A percentile compares a stretch with the other conserved stretches of the same genome.
These are phyloP conservation scores for Colletotrichum plurivorum DNA, from an alignment of 2,329 filamentous ascomycete species.

Conservation along the genomic window DNA sequence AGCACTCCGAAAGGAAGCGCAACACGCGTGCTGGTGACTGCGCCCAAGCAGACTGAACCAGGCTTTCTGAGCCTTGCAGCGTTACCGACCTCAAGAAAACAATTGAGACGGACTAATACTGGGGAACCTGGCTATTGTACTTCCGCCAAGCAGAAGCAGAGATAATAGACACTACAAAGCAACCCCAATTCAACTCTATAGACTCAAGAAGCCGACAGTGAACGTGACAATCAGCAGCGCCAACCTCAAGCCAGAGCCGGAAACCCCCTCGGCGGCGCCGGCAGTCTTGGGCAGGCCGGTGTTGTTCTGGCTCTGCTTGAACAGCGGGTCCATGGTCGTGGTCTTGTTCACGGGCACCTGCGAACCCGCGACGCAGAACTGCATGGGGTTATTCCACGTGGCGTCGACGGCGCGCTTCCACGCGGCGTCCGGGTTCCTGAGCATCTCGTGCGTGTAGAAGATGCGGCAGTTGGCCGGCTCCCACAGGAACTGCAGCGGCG, in stretches of 20 bases:
- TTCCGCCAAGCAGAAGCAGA: background rate
- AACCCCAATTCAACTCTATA: constrained; percentile 18
- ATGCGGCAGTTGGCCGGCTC: constrained; percentile 62
- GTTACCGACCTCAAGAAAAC: too few species aligned
- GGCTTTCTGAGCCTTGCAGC: too few species aligned
- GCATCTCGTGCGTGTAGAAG: constrained; percentile 61
- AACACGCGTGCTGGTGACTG: too few species aligned
- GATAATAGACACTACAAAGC: background rate
- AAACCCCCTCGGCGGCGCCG: background rate
- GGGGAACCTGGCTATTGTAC: background rate
- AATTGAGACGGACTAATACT: too few species aligned
- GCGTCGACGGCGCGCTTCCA: constrained; percentile 58
- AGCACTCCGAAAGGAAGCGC: too few species aligned
- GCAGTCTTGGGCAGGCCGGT: constrained; percentile 19
- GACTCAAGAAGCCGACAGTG: constrained; percentile 17
- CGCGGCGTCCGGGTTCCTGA: constrained; percentile 53
- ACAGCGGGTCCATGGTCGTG: constrained; percentile 42
- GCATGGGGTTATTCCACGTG: constrained; percentile 50
- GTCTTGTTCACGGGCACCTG: constrained; percentile 42
- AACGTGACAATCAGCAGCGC: constrained; percentile 25
- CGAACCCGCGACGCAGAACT: constrained; percentile 52
- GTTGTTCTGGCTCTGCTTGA: constrained; percentile 32
- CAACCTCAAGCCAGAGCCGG: constrained; percentile 18
- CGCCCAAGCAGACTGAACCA: too few species aligned
- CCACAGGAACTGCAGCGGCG: constrained; percentile 61